phyloP scores from a whole-genome alignment of 805 yeast genomes.

The Blastobotrys terrestris region DNA sequence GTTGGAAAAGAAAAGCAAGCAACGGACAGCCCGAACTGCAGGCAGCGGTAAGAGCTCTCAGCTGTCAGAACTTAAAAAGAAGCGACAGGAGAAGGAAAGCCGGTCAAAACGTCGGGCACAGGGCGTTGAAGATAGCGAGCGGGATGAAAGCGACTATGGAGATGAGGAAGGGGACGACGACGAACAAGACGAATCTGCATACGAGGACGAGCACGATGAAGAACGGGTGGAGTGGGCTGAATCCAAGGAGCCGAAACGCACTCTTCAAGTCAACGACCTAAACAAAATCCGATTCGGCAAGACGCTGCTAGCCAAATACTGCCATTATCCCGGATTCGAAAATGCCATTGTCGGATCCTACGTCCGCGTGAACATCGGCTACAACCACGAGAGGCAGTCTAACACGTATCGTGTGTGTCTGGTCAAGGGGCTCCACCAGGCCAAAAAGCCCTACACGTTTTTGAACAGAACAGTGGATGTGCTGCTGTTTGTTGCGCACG shows the following conservation, averaged over 20 bases:
- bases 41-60: conserved; percentile 31
- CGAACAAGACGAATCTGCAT: conserved; percentile 35
- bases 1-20: conserved; percentile 17
- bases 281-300: conserved; percentile 75
- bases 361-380: conserved; percentile 79
- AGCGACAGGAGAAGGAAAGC: conserved; percentile 51
- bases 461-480: conserved; percentile 46
- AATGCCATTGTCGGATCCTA: conserved; percentile 64
- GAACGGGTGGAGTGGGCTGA: conserved; percentile 47
- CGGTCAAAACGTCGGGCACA: conserved; percentile 10
- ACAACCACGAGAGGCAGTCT: conserved; percentile 52
- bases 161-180: conserved; percentile 38
- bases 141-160: conserved; percentile 33
- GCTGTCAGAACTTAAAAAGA: conserved; percentile 67
- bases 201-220: conserved; percentile 41
- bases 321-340: conserved; percentile 78
- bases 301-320: conserved; percentile 62
- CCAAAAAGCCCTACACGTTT: conserved; percentile 42
- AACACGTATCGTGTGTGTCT: conserved; percentile 78
- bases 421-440: conserved; percentile 54
- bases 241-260: conserved; percentile 35
- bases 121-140: conserved; percentile 13
- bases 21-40: conserved; percentile 22
- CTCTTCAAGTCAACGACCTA: conserved; percentile 55
- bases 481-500: conserved; percentile 74